Base-by-base conservation (phyloP, 2,329 filamentous ascomycete species). In the Aspergillus latus region DNA sequence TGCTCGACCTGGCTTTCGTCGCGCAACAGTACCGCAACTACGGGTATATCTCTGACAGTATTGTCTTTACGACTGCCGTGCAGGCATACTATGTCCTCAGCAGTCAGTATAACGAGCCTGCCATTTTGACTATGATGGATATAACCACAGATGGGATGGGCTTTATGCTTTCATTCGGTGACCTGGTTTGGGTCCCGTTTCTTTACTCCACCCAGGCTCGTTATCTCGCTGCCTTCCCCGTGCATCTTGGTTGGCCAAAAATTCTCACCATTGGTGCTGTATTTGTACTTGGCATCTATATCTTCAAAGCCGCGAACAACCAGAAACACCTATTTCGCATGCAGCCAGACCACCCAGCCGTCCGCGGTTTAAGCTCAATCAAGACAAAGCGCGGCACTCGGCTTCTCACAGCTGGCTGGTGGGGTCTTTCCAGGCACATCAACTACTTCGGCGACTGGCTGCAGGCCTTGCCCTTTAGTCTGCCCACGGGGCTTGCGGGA, bases 391-490 rank as follows among this genome's bases (percentile, higher is more conserved):
- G 85, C 1, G 92, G 92, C 51, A 90, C 88, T 58, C 87, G 86
- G 61, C 84, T 96, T 8, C 80, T 96, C 56, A 85, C 86, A 3
- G 87, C 88, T 1, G 92, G 92, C 54, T 97, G 92, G 92, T 96
- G 92, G 92, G 92, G 92, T 39, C 80, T 84, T 15, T 88, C 91
- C 0, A 84, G 92, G 42, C 92, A 97, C 75, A 92, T 96, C 80
- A 97, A 96, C 78, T 96, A 97, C 74, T 76, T 94, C 1, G 92
- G 91, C 52, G 92, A 97, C 76, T 96, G 91, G 92, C 80, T 95
- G 62, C 91, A 95, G 83, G 84, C 87, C 7, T 95, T 89, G 88
- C 84, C 90, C 0, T 96, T 92, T 74, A 89, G 86, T 64, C 80
- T 96, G 30, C 91, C 92, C 1, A 96, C 91, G 0, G 88, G 89